Evolutionary conservation across 2,329 filamentous ascomycete species (phyloP).

Genomic region (Metarhizium album): DNA sequence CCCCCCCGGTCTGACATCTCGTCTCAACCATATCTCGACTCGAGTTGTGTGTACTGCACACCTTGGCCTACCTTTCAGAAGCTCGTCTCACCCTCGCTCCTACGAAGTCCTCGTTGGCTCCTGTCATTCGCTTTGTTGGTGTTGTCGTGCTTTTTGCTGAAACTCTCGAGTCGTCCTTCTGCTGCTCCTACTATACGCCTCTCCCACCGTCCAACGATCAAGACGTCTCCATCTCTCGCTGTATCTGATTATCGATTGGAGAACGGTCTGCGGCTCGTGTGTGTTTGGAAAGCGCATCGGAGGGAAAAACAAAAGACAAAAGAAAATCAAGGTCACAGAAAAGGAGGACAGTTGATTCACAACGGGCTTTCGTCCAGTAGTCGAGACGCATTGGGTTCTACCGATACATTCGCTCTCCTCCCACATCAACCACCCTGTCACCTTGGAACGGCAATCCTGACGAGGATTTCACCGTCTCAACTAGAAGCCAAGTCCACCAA

Average conservation of each 20-base stretch:
- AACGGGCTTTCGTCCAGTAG: neutral
- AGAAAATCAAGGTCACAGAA: neutral
- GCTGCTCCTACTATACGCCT: neutral
- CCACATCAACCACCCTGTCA: neutral
- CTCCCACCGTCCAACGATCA: neutral
- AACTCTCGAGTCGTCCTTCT: constrained; percentile 21
- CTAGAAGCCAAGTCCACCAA: neutral
- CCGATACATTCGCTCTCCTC: neutral
- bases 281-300: neutral
- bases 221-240: neutral
- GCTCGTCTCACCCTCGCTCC: constrained; percentile 25
- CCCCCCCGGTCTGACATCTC: constrained; percentile 5
- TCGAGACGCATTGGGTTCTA: neutral
- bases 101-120: constrained; percentile 66
- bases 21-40: constrained; percentile 5
- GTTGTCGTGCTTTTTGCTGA: constrained; percentile 40
- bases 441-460: neutral
- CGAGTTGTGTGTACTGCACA: constrained; percentile 16
- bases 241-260: neutral
- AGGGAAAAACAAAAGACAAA: neutral
- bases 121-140: constrained; percentile 59
- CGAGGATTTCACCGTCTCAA: neutral
- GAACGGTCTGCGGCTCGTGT: neutral
- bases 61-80: constrained; percentile 39
- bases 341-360: neutral